Evolutionary conservation across 2,329 filamentous ascomycete species (phyloP), one percentile per base, ranked within the genome.

Genomic region (Cladobotryum protrusum): DNA sequence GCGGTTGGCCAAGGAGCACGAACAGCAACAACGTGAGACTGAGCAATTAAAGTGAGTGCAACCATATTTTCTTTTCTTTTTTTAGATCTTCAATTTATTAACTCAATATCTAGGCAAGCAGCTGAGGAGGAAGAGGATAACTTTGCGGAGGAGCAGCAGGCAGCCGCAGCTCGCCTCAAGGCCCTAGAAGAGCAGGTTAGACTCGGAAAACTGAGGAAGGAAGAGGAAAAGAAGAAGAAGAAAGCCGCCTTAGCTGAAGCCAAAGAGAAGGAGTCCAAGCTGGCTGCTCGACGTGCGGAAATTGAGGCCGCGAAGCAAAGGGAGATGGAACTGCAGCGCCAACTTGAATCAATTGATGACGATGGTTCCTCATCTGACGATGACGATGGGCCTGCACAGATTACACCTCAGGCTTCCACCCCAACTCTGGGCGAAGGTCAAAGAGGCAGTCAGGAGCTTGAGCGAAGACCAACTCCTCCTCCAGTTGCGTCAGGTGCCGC

Each of bases 101-200:
- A 72, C 59, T 29, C 48, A 4, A 15, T 46, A 44, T 52, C 47
- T 61, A 96, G 90, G 76, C 75, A 85, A 53, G 81, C 86, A 65
- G 86, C 87, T 41, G 80, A 74, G 59, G 75, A 79, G 46, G 86
- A 92, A 66, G 89, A 96, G 66, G 82, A 87, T 24, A 90, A 95
- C 53, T 78, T 96, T 49, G 82, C 81, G 32, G 82, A 79, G 57
- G 90, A 96, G 69, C 86, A 86, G 48, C 82, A 90, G 61, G 89
- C 87, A 47, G 84, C 91, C 37, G 83, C 87, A 59, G 87, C 87
- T 55, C 89, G 91, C 45, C 78, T 97, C 19, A 89, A 84, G 64
- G 90, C 89, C 14, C 80, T 99, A 8, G 91, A 99, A 68, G 90
- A 97, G 65, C 90, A 96, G 68, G 90, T 97, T 47, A 85, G 85